Conservation (phyloP, 768 basidiomycete genomes). For the Xanthoconium stramineum region DNA sequence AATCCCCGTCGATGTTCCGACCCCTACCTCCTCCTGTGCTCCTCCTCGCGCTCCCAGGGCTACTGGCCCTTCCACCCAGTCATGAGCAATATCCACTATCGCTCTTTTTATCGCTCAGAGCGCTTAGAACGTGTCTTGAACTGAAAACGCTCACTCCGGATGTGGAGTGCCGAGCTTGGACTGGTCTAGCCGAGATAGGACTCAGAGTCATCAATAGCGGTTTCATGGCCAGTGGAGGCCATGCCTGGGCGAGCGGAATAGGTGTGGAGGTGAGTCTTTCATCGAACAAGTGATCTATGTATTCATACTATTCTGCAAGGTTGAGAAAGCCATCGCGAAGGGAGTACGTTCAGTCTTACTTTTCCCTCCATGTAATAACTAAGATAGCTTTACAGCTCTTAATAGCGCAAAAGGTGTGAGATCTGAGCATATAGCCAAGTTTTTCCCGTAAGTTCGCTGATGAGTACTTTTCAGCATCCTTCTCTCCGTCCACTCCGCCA, state of each 20-base stretch:
- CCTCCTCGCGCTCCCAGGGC: conserved; percentile 57
- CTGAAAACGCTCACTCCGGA: conserved; percentile 50
- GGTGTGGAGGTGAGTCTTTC: conserved; percentile 47
- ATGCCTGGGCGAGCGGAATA: conserved; percentile 48
- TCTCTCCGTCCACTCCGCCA: conserved; percentile 59
- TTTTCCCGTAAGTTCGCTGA: conserved; percentile 2
- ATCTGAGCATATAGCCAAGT: conserved; percentile 3
- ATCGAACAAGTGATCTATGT: not conserved
- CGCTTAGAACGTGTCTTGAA: conserved; percentile 54
- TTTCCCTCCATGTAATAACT: not conserved
- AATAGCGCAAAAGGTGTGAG: conserved; percentile 56
- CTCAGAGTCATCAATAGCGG: conserved; percentile 52
- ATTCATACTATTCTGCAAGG: conserved; percentile 27
- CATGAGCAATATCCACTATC: conserved; percentile 54
- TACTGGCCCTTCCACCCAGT: conserved; percentile 63
- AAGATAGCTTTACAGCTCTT: conserved; percentile 35
- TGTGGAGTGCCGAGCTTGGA: conserved; percentile 70
- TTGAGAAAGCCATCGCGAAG: conserved; percentile 65
- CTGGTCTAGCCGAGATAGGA: conserved; percentile 65
- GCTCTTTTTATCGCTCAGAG: conserved; percentile 51
- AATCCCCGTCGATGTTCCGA: conserved; percentile 16
- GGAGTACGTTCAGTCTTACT: conserved; percentile 47
- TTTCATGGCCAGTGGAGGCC: conserved; percentile 33
- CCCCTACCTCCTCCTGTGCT: conserved; percentile 44
- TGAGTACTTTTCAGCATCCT: conserved; percentile 47